Evolutionary conservation across 768 basidiomycete species (phyloP).

Genomic region (Russula compacta): DNA sequence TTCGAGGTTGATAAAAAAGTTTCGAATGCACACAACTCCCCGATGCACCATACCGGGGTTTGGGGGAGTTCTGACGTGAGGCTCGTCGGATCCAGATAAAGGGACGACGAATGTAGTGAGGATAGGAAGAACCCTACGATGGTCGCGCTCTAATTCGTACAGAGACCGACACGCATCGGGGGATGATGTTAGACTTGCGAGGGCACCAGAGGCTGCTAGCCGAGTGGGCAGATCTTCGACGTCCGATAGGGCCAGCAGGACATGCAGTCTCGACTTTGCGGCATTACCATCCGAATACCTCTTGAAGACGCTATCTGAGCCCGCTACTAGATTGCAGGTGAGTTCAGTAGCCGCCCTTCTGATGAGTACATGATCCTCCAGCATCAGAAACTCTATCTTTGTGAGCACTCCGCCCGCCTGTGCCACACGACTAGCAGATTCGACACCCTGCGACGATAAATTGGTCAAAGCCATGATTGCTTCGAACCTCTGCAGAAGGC

Average conservation of each 20-base stretch:
- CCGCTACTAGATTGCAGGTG: constrained; percentile 81
- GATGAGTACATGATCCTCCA: constrained; percentile 77
- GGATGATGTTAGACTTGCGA: constrained; percentile 69
- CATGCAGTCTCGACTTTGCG: constrained; percentile 60
- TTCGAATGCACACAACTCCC: constrained; percentile 64
- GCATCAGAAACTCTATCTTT: constrained; percentile 61
- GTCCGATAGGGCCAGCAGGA: constrained; percentile 78
- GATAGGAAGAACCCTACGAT: constrained; percentile 53
- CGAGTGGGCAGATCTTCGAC: constrained; percentile 80
- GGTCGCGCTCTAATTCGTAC: constrained; percentile 55
- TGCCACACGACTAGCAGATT: constrained; percentile 59
- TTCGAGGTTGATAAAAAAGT: constrained; percentile 45
- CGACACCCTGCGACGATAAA: constrained; percentile 67
- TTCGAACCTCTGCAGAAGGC: constrained; percentile 81
- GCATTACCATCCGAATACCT: constrained; percentile 44
- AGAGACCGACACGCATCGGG: constrained; percentile 51
- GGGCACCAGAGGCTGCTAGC: constrained; percentile 82
- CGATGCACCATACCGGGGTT: constrained; percentile 68
- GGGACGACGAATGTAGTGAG: constrained; percentile 64
- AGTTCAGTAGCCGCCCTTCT: constrained; percentile 86
- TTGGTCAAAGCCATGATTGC: constrained; percentile 96
- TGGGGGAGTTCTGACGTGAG: constrained; percentile 28
- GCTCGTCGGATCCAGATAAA: constrained; percentile 31
- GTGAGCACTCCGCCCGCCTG: constrained; percentile 48
- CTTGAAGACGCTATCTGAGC: constrained; percentile 67